Percentiles rank a stretch among this genome's conserved stretches.
These are phyloP conservation scores for Taphrina sp. DNA, from an alignment of 1,139 yeast genomes.

Conservation along the genomic window DNA sequence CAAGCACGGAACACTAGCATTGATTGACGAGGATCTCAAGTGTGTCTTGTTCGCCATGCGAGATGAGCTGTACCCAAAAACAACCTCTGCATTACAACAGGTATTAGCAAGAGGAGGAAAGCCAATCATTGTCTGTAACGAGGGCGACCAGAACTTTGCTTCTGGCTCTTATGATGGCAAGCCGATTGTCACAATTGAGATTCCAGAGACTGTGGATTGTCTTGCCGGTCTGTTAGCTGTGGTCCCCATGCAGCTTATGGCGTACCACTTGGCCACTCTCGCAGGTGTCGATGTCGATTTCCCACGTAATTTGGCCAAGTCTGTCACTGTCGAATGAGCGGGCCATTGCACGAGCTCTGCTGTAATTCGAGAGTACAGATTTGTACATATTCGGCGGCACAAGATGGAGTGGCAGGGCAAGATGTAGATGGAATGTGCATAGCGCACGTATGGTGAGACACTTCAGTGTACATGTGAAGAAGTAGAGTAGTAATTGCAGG, in stretches of 20 bases:
- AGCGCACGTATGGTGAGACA: no score
- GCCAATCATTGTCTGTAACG: slow-evolving; percentile 90
- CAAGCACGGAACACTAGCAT: slow-evolving; percentile 96
- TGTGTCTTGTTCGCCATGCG: slow-evolving; percentile 96
- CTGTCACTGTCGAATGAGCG: slow-evolving; percentile 96
- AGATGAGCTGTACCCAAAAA: slow-evolving; percentile 95
- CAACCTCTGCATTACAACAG: slow-evolving; percentile 92
- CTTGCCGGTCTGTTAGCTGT: slow-evolving; percentile 94
- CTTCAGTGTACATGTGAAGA: no score
- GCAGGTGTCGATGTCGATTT: slow-evolving; percentile 97
- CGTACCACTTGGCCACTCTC: slow-evolving; percentile 95
- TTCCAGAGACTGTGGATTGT: slow-evolving; percentile 95
- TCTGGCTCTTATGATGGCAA: slow-evolving; percentile 43
- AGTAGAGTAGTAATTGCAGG: no score
- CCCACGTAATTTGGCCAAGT: slow-evolving; percentile 98
- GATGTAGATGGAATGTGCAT: no score
- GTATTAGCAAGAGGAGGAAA: slow-evolving; percentile 96
- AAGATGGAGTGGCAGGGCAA: no score
- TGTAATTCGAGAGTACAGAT: no score
- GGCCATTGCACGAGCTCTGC: no score
- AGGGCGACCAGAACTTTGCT: slow-evolving; percentile 61
- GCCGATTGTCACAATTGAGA: slow-evolving; percentile 61
- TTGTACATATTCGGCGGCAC: no score
- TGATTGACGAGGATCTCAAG: slow-evolving; percentile 91
- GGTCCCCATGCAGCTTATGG: slow-evolving; percentile 90